Evolutionary conservation across 1,284 basidiomycete species (phyloP).

Genomic region (Sparassis latifolia): DNA sequence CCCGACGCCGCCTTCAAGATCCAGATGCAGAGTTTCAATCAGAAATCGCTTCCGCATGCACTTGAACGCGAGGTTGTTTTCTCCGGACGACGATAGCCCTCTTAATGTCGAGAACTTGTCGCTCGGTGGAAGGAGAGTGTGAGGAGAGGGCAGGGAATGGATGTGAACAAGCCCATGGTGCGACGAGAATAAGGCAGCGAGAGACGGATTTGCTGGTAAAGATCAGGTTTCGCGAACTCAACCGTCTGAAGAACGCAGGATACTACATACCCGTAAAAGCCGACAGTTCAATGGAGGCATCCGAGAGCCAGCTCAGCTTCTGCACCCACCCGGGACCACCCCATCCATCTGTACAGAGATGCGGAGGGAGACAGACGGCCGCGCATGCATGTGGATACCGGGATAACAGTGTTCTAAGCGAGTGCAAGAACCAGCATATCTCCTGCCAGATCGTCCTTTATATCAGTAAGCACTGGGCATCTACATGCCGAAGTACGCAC

Average conservation of each 20-base stretch:
- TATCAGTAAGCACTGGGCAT: slow-evolving; percentile 2
- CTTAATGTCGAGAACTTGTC: slow-evolving; percentile 74
- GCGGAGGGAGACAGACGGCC: slow-evolving; percentile 60
- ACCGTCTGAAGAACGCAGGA: too few relatives aligned
- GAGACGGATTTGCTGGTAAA: slow-evolving; percentile 54
- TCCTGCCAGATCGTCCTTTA: slow-evolving; percentile 37
- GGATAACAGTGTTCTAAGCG: slow-evolving; percentile 58
- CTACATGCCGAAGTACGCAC: slow-evolving; percentile 32
- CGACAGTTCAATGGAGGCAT: slow-evolving; percentile 67
- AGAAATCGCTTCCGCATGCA: slow-evolving; percentile 84
- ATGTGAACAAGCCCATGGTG: slow-evolving; percentile 82
- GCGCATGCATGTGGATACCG: slow-evolving; percentile 53
- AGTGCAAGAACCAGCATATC: slow-evolving; percentile 64
- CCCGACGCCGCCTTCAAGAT: slow-evolving; percentile 85
- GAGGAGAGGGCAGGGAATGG: slow-evolving; percentile 64
- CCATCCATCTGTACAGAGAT: slow-evolving; percentile 50
- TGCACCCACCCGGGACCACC: slow-evolving; percentile 63
- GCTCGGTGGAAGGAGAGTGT: slow-evolving; percentile 65
- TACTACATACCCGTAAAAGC: slow-evolving; percentile 70
- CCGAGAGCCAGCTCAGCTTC: slow-evolving; percentile 74
- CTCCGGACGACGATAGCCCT: slow-evolving; percentile 58
- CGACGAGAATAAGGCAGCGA: slow-evolving; percentile 66
- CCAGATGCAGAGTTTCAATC: slow-evolving; percentile 90
- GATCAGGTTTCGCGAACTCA: slow-evolving; percentile 1
- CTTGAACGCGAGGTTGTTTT: slow-evolving; percentile 95